Base-by-base conservation (phyloP, 208 protist species). In the Leishmania martiniquensis region DNA sequence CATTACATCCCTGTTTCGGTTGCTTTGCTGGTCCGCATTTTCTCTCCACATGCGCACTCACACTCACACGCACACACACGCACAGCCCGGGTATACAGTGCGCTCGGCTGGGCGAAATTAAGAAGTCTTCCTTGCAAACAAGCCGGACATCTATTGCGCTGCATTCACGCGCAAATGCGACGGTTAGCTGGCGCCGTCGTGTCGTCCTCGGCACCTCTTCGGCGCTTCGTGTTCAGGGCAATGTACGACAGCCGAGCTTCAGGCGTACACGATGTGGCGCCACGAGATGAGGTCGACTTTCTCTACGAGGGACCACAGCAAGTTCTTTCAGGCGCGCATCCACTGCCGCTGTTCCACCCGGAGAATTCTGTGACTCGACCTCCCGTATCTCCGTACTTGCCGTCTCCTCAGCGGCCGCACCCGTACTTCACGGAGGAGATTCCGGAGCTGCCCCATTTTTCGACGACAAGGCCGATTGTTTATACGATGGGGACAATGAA, bases 401-500 rank as follows among this genome's bases (percentile, higher is more conserved):
- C 95, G 5, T 96, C 91, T n/a, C 95, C 95, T 12, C 89, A 95
- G 72, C 87, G 95, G 0, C 66, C 85, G 2, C 95, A 98, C 75
- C 95, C 95, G n/a, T 98, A 98, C 82, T 97, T 98, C 84, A 89
- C 82, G 15, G 76, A 88, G n/a, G 78, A 85, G 51, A 62, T 98
- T 49, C 85, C 90, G 10, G 93, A 98, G 83, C 84, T 98, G 45
- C 95, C 95, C 12, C 92, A 98, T 79, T 93, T 97, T 68, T 29
- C 62, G 45, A 88, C 90, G 5, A 92, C 93, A 12, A 86, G 82
- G 69, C 95, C 95, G 17, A 80, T 98, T 12, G 92, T 98, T 4
- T 98, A 98, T 83, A 88, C 92, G 2, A 79, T 89, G 20, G 88
- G 89, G 4, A 95, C 91, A 13, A 95, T 98, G 76, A 98, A 98